Evolutionary conservation across 257 asterid genomes (phyloP).

Genomic region (Voacanga thouarsii): DNA sequence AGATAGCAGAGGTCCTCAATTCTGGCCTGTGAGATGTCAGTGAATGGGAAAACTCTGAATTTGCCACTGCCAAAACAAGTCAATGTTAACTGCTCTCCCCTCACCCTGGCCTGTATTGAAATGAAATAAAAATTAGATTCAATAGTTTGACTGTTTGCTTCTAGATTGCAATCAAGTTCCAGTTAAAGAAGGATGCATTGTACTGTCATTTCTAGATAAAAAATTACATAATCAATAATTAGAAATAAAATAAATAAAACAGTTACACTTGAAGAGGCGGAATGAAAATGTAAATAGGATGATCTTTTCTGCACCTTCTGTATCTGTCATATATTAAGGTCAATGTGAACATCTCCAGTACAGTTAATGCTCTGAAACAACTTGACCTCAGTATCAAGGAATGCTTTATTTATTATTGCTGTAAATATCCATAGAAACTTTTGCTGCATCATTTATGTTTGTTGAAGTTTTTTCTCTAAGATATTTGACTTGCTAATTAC

Average conservation of each 20-base stretch:
- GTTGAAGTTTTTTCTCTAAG: background rate
- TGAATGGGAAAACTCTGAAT: slow-evolving; percentile 55
- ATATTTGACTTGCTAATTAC: background rate
- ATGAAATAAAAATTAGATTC: slow-evolving; percentile 18
- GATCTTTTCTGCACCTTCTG: background rate
- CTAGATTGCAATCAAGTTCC: background rate
- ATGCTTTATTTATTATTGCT: background rate
- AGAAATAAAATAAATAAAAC: background rate
- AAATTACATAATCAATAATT: background rate
- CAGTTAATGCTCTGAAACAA: background rate
- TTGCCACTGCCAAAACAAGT: slow-evolving; percentile 70
- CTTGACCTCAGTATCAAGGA: background rate
- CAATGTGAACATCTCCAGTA: background rate
- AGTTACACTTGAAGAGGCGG: background rate
- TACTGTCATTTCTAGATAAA: background rate
- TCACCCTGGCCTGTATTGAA: slow-evolving; percentile 50
- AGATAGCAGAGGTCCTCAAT: slow-evolving; percentile 71
- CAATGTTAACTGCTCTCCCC: slow-evolving; percentile 54
- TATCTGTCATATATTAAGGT: background rate
- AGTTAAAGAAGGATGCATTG: background rate
- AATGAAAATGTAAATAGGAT: background rate
- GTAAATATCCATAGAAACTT: background rate
- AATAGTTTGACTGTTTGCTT: background rate
- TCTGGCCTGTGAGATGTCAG: slow-evolving; percentile 55
- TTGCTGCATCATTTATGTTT: background rate